A percentile compares a stretch with the other conserved stretches of the same genome.
phyloP scores from a whole-genome alignment of 192 early-diverging fungal genomes.

The Rhizophagus sp. region DNA sequence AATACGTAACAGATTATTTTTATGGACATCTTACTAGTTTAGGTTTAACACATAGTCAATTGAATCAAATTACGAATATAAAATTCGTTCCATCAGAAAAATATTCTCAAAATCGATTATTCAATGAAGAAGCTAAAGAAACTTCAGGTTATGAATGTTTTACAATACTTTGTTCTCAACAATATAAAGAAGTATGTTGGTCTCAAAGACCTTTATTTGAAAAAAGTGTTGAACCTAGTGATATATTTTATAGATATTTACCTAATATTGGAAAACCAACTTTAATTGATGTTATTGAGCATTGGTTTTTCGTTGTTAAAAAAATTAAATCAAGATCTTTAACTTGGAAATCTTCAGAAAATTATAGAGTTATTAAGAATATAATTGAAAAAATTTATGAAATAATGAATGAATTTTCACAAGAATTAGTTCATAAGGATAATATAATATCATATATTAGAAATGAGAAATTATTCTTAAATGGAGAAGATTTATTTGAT shows the following conservation, averaged over 20 bases:
- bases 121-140: not conserved
- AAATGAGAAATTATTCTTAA: not conserved
- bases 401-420: not conserved
- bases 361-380: not conserved
- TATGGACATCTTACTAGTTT: not conserved
- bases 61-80: not conserved
- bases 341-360: not conserved
- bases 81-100: slow-evolving; percentile 3
- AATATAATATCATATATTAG: too few species aligned
- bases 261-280: not conserved
- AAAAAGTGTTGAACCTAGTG: not conserved
- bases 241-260: not conserved
- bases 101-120: not conserved
- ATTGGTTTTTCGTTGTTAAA: not conserved
- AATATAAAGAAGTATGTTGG: not conserved
- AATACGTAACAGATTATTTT: not conserved
- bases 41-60: not conserved
- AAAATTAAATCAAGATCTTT: not conserved
- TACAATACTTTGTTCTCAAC: not conserved
- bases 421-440: not conserved
- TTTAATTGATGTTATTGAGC: not conserved
- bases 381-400: not conserved
- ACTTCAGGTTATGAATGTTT: not conserved
- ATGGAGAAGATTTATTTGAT: not conserved
- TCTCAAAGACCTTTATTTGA: not conserved